Conservation (phyloP, 768 basidiomycete species). For the Psilocybe tampanensis region DNA sequence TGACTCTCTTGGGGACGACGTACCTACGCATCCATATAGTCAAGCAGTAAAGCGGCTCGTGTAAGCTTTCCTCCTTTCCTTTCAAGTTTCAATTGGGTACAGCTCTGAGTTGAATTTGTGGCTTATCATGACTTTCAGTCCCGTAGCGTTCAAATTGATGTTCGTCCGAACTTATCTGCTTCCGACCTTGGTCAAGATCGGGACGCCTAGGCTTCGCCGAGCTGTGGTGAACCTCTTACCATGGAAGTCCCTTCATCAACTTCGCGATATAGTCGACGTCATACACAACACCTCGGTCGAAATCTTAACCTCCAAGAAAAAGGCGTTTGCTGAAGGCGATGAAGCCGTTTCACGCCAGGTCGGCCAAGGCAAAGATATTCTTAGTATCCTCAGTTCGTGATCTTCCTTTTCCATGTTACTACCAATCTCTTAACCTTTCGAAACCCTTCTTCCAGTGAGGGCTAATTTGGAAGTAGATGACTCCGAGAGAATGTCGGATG, state of each 20-base stretch:
- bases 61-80: constrained; percentile 29
- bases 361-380: constrained; percentile 47
- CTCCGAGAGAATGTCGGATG: constrained; percentile 33
- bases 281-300: constrained; percentile 38
- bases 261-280: constrained; percentile 34
- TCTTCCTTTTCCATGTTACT: not conserved
- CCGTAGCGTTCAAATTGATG: constrained; percentile 14
- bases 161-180: constrained; percentile 18
- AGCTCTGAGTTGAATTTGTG: too few species aligned
- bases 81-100: too few species aligned
- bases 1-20: constrained; percentile 36
- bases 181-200: constrained; percentile 14
- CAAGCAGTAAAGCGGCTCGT: constrained; percentile 30
- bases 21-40: constrained; percentile 30
- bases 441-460: constrained; percentile 25
- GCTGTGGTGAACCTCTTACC: constrained; percentile 37
- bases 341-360: constrained; percentile 33
- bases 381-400: constrained; percentile 47
- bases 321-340: constrained; percentile 36
- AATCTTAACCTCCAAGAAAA: constrained; percentile 38
- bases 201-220: constrained; percentile 30
- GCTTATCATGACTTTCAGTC: too few species aligned
- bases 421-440: not conserved
- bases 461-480: constrained; percentile 33
- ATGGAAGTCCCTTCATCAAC: constrained; percentile 23